These are phyloP conservation scores for Euphorbia lathyris DNA, from an alignment of 345 rosid genomes.

Conservation along the genomic window DNA sequence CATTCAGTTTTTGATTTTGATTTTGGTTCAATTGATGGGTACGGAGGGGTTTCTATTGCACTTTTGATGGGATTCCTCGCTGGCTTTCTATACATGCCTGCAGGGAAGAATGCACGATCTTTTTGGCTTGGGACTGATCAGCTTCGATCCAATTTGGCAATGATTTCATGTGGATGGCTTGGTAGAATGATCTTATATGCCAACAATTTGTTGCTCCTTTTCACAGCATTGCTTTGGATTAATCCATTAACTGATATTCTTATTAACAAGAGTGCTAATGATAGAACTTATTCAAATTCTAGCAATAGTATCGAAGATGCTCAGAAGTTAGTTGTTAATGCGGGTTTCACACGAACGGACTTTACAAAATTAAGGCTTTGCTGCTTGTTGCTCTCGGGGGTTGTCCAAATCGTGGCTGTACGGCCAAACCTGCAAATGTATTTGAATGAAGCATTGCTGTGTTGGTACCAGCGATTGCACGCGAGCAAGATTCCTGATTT, in stretches of 20 bases:
- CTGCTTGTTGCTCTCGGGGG: constrained; percentile 54
- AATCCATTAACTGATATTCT: constrained; percentile 62
- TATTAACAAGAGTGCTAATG: constrained; percentile 29
- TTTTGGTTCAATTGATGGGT: constrained; percentile 52
- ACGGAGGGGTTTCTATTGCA: constrained; percentile 44
- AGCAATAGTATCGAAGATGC: constrained; percentile 13
- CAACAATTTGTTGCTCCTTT: constrained; percentile 37
- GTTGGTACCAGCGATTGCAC: constrained; percentile 91
- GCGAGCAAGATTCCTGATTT: constrained; percentile 81
- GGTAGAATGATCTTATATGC: constrained; percentile 58
- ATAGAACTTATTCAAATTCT: constrained; percentile 9
- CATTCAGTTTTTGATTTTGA: constrained; percentile 54
- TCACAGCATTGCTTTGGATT: constrained; percentile 81
- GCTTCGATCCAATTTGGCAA: constrained; percentile 51
- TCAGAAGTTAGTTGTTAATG: constrained; percentile 52
- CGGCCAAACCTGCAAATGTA: constrained; percentile 82
- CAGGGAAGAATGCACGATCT: constrained; percentile 66
- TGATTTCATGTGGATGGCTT: constrained; percentile 80
- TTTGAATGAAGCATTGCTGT: constrained; percentile 83
- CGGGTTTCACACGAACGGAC: constrained; percentile 47
- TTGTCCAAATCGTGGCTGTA: constrained; percentile 55
- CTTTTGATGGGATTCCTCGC: constrained; percentile 56
- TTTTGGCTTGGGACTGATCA: constrained; percentile 98
- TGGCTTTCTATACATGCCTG: constrained; percentile 69
- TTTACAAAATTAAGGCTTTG: constrained; percentile 49